Percentiles rank a stretch among this genome's conserved stretches.
Evolutionary conservation across 163 green algal species (phyloP).

Genomic region (Scenedesmus sp.): DNA sequence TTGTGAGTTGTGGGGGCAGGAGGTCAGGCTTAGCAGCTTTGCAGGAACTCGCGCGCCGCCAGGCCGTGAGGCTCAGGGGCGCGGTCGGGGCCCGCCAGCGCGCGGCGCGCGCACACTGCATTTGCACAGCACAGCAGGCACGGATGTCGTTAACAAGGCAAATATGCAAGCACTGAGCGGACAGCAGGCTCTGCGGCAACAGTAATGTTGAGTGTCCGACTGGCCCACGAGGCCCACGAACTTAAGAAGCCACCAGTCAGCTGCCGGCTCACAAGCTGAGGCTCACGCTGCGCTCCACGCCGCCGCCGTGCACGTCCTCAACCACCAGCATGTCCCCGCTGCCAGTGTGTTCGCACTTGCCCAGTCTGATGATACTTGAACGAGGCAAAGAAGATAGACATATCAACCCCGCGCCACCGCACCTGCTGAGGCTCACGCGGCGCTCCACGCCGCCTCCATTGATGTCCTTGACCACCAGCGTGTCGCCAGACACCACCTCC

Average conservation of each 20-base stretch:
- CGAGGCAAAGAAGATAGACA: too few relatives aligned
- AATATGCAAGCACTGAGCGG: background rate
- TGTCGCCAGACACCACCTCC: conserved; percentile 95
- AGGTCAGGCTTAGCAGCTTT: too few relatives aligned
- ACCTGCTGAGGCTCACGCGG: conserved; percentile 87
- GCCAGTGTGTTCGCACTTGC: background rate
- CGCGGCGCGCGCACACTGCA: conserved; percentile 86
- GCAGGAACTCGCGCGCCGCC: conserved; percentile 95
- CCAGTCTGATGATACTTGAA: background rate
- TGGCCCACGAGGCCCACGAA: too few relatives aligned
- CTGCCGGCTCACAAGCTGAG: conserved; percentile 73
- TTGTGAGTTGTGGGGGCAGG: background rate
- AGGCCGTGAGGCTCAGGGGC: conserved; percentile 81
- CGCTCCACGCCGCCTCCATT: conserved; percentile 75
- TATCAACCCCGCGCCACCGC: background rate
- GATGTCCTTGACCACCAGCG: conserved; percentile 81
- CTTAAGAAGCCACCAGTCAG: too few relatives aligned
- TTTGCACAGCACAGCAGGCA: background rate
- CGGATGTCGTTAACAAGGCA: background rate
- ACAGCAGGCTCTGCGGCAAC: too few relatives aligned
- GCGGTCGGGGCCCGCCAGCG: conserved; percentile 76
- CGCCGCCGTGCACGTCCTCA: conserved; percentile 63
- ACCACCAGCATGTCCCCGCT: conserved; percentile 56
- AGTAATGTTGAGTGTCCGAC: too few relatives aligned
- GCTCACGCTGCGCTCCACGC: conserved; percentile 85